phyloP scores from a whole-genome alignment of 805 yeast species.

The Candida rishiriensis region DNA sequence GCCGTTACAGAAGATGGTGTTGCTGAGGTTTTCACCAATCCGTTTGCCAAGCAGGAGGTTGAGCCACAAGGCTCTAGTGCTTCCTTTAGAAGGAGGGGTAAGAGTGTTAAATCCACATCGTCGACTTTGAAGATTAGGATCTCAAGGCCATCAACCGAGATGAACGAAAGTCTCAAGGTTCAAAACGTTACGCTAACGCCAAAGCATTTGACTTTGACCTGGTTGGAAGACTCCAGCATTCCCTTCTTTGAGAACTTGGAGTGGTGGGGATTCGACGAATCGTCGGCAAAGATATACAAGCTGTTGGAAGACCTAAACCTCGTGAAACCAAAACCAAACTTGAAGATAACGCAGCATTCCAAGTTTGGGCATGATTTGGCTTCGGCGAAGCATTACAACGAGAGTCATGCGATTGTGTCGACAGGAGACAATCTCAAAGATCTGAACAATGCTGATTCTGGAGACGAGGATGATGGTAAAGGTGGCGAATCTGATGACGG shows the following conservation, averaged over 20 bases:
- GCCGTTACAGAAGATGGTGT: conserved; percentile 72
- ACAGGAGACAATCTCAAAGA: conserved; percentile 62
- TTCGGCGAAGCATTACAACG: conserved; percentile 52
- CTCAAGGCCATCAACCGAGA: conserved; percentile 38
- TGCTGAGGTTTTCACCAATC: conserved; percentile 66
- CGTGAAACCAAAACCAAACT: conserved; percentile 36
- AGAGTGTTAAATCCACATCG: conserved; percentile 46
- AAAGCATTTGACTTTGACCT: conserved; percentile 41
- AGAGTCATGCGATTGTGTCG: conserved; percentile 54
- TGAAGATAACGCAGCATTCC: conserved; percentile 38
- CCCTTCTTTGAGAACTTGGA: conserved; percentile 53
- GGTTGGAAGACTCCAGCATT: conserved; percentile 59
- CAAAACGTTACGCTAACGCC: conserved; percentile 23
- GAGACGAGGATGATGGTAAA: conserved; percentile 36
- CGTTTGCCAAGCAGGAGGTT: conserved; percentile 28
- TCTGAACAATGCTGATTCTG: conserved; percentile 44
- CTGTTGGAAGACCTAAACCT: conserved; percentile 26
- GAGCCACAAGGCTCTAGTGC: conserved; percentile 10
- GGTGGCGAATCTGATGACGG: conserved; percentile 3
- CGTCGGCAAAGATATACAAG: conserved; percentile 19
- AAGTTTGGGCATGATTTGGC: conserved; percentile 48
- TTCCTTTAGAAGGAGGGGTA: conserved; percentile 40
- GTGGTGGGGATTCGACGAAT: conserved; percentile 36
- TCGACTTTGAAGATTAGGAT: conserved; percentile 42
- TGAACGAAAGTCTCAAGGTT: conserved; percentile 28